These are phyloP conservation scores for Linderina pennispora DNA, from an alignment of 192 early-diverging fungal species.

Conservation along the genomic window DNA sequence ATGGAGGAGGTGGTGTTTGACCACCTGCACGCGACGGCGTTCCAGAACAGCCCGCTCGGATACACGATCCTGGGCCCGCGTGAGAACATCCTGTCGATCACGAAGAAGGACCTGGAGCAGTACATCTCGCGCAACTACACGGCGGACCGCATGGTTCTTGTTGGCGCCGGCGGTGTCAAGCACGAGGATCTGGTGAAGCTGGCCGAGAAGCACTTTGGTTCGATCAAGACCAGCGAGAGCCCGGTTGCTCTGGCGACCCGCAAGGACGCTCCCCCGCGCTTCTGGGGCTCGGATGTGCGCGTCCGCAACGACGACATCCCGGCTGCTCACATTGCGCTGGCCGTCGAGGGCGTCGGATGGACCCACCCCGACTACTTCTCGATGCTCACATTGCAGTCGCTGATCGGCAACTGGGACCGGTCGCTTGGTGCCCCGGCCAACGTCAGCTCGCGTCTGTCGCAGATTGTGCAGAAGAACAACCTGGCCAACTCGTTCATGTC, in stretches of 20 bases:
- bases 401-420: conserved; percentile 97
- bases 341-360: conserved; percentile 95
- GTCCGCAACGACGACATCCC: conserved; percentile 84
- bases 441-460: conserved; percentile 79
- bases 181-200: conserved; percentile 90
- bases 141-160: conserved; percentile 94
- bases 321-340: conserved; percentile 93
- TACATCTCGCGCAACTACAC: conserved; percentile 96
- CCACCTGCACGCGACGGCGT: conserved; percentile 93
- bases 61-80: conserved; percentile 91
- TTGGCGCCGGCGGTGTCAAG: conserved; percentile 86
- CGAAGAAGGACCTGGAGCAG: conserved; percentile 74
- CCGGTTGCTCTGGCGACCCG: conserved; percentile 50
- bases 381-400: conserved; percentile 89
- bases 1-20: conserved; percentile 99
- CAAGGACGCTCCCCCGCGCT: conserved; percentile 56
- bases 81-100: conserved; percentile 89
- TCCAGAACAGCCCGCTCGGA: conserved; percentile 82
- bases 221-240: conserved; percentile 55
- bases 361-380: conserved; percentile 93
- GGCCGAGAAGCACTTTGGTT: conserved; percentile 89
- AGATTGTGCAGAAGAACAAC: conserved; percentile 71
- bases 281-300: conserved; percentile 88
- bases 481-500: conserved; percentile 99
- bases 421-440: conserved; percentile 84